Conservation (phyloP, 2,329 filamentous ascomycete species). For the Ophiostoma perfectum region DNA sequence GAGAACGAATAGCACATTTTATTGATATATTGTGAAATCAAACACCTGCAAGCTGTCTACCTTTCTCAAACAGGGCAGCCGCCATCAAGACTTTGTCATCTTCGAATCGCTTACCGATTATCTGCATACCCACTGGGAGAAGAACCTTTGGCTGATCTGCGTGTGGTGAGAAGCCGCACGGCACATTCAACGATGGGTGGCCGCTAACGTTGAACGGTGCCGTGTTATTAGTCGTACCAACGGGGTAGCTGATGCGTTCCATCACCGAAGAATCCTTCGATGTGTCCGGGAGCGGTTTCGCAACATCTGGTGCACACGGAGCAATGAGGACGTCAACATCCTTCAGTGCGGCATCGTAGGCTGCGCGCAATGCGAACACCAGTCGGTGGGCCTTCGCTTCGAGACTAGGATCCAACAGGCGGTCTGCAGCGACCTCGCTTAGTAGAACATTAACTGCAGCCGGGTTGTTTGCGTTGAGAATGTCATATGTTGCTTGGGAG, state of each 20-base stretch:
- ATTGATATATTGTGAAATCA: background rate
- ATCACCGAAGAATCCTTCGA: constrained; percentile 32
- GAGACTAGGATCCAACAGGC: constrained; percentile 29
- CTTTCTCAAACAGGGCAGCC: constrained; percentile 32
- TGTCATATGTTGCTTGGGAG: constrained; percentile 1
- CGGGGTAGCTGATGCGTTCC: constrained; percentile 39
- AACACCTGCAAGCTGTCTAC: constrained; percentile 12
- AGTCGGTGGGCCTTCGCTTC: constrained; percentile 44
- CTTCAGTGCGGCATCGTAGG: constrained; percentile 42
- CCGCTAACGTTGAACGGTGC: constrained; percentile 46
- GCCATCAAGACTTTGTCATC: constrained; percentile 31
- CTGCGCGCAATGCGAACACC: constrained; percentile 43
- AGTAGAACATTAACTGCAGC: background rate
- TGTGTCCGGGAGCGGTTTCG: constrained; percentile 37
- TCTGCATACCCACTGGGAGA: constrained; percentile 34
- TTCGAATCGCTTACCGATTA: constrained; percentile 31
- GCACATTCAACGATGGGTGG: constrained; percentile 45
- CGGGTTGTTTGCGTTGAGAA: background rate
- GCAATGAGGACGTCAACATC: constrained; percentile 39
- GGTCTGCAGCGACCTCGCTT: background rate
- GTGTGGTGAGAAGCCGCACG: constrained; percentile 33
- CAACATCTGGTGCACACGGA: constrained; percentile 40
- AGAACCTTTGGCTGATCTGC: constrained; percentile 24
- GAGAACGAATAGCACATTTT: no score
- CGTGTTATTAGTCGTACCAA: constrained; percentile 43